A percentile compares a stretch with the other conserved stretches of the same genome.
Conservation (phyloP, 2,329 filamentous ascomycete genomes). For the Colletotrichum abscissum region DNA sequence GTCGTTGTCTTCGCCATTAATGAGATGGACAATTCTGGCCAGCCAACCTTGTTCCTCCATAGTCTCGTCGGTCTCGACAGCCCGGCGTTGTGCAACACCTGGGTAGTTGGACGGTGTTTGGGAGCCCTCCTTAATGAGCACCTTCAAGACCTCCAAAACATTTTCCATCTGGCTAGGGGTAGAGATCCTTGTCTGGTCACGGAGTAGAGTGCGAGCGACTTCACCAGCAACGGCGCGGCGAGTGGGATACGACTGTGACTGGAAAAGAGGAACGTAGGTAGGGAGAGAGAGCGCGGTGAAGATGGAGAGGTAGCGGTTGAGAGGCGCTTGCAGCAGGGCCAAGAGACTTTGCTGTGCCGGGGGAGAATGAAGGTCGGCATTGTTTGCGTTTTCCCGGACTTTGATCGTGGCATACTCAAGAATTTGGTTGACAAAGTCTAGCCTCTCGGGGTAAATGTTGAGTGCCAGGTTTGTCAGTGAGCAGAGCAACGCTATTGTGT, state of each 20-base stretch:
- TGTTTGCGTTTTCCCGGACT: constrained; percentile 89
- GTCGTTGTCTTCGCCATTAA: constrained; percentile 87
- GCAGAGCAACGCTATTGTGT: constrained; percentile 93
- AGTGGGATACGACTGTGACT: constrained; percentile 93
- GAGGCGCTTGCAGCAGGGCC: constrained; percentile 87
- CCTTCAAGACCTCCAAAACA: constrained; percentile 87
- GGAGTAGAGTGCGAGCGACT: constrained; percentile 84
- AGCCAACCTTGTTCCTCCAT: constrained; percentile 98
- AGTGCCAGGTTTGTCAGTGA: constrained; percentile 93
- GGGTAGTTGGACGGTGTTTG: constrained; percentile 88
- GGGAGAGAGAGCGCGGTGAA: constrained; percentile 97
- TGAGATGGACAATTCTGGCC: constrained; percentile 89
- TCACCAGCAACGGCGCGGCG: constrained; percentile 91
- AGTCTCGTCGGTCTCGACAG: constrained; percentile 91
- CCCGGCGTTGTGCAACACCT: constrained; percentile 80
- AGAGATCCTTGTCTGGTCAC: constrained; percentile 82
- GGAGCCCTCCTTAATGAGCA: constrained; percentile 92
- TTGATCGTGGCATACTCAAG: constrained; percentile 89
- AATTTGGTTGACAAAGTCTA: constrained; percentile 97
- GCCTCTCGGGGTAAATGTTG: constrained; percentile 91
- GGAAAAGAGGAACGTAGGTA: constrained; percentile 88
- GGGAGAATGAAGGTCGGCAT: constrained; percentile 91
- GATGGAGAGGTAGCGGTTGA: constrained; percentile 90
- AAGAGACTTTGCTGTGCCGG: constrained; percentile 90
- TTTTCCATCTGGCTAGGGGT: constrained; percentile 86